Evolutionary conservation across 768 basidiomycete species (phyloP).

Genomic region (Rhodotorula paludigena): DNA sequence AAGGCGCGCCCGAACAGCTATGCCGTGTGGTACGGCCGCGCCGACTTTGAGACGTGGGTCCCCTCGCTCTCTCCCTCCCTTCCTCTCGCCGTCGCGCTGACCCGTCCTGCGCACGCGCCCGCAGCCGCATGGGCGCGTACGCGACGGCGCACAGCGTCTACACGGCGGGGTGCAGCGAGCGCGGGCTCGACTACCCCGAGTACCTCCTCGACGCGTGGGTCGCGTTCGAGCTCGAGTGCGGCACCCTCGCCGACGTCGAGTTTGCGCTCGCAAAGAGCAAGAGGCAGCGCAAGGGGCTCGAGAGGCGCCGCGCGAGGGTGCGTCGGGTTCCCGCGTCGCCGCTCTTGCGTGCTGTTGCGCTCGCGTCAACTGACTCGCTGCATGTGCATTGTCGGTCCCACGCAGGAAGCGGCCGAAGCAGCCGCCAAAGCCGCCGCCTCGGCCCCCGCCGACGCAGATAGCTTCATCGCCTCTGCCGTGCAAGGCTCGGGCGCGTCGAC

Average conservation of each 20-base stretch:
- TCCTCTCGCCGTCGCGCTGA: slow-evolving; percentile 24
- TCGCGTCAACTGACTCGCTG: too few species aligned
- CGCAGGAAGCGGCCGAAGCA: slow-evolving; percentile 31
- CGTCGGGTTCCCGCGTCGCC: not conserved
- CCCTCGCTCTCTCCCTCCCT: not conserved
- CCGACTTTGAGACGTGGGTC: slow-evolving; percentile 53
- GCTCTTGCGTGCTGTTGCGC: too few species aligned
- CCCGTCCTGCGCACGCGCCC: not conserved
- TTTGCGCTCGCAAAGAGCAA: slow-evolving; percentile 38
- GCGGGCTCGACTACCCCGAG: slow-evolving; percentile 90
- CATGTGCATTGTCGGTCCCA: too few species aligned
- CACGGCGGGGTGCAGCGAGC: slow-evolving; percentile 57
- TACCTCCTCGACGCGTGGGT: slow-evolving; percentile 86
- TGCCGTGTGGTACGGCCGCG: slow-evolving; percentile 68
- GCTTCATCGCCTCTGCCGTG: slow-evolving; percentile 43
- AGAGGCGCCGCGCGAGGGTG: slow-evolving; percentile 23
- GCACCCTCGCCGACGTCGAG: slow-evolving; percentile 57
- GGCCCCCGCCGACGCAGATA: slow-evolving; percentile 16
- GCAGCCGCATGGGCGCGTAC: slow-evolving; percentile 45
- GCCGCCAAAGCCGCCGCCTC: slow-evolving; percentile 43
- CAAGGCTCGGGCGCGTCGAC: slow-evolving; percentile 4
- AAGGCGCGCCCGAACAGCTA: slow-evolving; percentile 68
- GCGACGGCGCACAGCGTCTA: slow-evolving; percentile 65
- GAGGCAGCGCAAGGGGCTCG: slow-evolving; percentile 52
- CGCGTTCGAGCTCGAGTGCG: slow-evolving; percentile 78